Evolutionary conservation across 305 asterid species (phyloP).

Genomic region (Fraxinus platypoda): DNA sequence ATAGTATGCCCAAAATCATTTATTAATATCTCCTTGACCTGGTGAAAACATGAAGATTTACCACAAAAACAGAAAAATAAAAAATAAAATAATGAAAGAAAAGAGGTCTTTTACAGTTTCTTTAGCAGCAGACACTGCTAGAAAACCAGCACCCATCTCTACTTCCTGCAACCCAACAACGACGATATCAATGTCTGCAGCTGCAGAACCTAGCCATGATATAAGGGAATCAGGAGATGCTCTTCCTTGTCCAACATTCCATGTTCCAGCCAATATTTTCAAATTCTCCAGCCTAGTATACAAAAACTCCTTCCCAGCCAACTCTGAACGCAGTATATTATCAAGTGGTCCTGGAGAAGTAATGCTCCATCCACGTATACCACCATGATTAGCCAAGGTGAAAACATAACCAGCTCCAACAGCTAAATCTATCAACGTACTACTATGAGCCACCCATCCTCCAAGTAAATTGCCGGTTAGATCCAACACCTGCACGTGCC

Average conservation of each 20-base stretch:
- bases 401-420: conserved; percentile 67
- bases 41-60: conserved; percentile 1
- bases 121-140: conserved; percentile 97
- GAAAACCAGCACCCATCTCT: conserved; percentile 99
- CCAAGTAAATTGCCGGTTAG: conserved; percentile 77
- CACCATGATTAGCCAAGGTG: conserved; percentile 92
- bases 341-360: conserved; percentile 86
- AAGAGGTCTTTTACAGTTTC: conserved; percentile 68
- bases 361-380: conserved; percentile 94
- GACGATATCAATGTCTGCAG: conserved; percentile 67
- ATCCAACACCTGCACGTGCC: conserved; percentile 81
- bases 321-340: conserved; percentile 58
- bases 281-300: conserved; percentile 75
- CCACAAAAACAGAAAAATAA: conserved; percentile 1
- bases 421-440: conserved; percentile 76
- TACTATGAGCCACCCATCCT: conserved; percentile 82
- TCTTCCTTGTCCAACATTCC: conserved; percentile 98
- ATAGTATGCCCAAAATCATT: background rate
- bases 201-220: conserved; percentile 85
- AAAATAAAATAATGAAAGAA: background rate
- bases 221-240: conserved; percentile 81
- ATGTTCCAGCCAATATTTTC: conserved; percentile 90
- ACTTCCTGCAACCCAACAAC: conserved; percentile 96
- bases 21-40: background rate
- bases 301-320: conserved; percentile 73